These are phyloP conservation scores for Fusarium drepaniforme DNA, from an alignment of 2,329 filamentous ascomycete genomes.

Conservation along the genomic window DNA sequence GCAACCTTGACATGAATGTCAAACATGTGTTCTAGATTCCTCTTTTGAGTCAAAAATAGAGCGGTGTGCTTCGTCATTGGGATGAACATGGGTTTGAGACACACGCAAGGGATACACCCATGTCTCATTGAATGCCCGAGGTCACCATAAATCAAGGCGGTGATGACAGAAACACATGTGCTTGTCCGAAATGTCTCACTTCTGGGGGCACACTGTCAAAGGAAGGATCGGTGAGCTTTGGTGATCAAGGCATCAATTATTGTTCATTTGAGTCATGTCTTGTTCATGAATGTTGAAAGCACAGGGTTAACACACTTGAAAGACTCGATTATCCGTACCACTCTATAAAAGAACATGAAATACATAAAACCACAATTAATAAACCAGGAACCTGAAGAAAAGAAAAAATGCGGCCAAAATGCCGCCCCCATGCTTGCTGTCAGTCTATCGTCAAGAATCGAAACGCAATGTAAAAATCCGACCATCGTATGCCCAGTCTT, in stretches of 20 bases:
- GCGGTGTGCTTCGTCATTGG: constrained; percentile 26
- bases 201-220: not conserved
- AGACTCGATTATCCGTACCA: not conserved
- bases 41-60: not conserved
- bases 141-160: constrained; percentile 8
- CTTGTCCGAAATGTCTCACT: constrained; percentile 14
- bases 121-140: constrained; percentile 18
- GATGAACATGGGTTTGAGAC: constrained; percentile 27
- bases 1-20: not conserved
- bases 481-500: not conserved
- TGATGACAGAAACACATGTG: not conserved
- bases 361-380: not conserved
- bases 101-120: constrained; percentile 21
- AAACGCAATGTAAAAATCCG: not conserved
- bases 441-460: not conserved
- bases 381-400: not conserved
- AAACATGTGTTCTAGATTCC: not conserved
- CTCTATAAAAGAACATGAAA: not conserved
- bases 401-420: not conserved
- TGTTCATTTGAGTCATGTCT: not conserved
- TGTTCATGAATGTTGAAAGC: not conserved
- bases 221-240: not conserved
- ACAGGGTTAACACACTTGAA: not conserved
- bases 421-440: not conserved
- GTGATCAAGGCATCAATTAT: not conserved